A percentile compares a stretch with the other conserved stretches of the same genome.
Conservation (phyloP, 2,329 filamentous ascomycete species). For the Fusarium camptoceras region DNA sequence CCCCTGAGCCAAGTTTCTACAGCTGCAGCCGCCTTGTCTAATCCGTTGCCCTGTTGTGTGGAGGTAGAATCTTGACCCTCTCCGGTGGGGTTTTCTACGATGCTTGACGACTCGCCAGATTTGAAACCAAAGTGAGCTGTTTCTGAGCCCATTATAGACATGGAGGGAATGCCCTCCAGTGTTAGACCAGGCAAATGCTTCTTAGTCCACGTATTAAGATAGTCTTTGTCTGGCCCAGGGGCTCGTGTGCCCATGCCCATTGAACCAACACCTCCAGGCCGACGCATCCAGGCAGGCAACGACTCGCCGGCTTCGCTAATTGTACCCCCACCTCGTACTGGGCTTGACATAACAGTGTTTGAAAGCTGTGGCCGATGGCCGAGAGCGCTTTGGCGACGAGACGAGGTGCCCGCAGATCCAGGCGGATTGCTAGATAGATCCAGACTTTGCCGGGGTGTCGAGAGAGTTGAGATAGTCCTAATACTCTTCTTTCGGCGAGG, state of each 20-base stretch:
- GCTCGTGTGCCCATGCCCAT: constrained; percentile 76
- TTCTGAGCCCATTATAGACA: constrained; percentile 73
- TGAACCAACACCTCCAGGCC: constrained; percentile 89
- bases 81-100: constrained; percentile 65
- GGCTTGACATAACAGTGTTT: constrained; percentile 52
- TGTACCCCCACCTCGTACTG: constrained; percentile 48
- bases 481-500: constrained; percentile 88
- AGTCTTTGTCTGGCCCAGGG: constrained; percentile 86
- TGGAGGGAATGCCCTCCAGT: constrained; percentile 74
- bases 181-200: constrained; percentile 85
- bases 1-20: constrained; percentile 93
- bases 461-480: constrained; percentile 71
- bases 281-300: constrained; percentile 74
- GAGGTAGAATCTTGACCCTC: constrained; percentile 59
- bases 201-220: constrained; percentile 84
- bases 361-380: constrained; percentile 51
- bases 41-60: constrained; percentile 62
- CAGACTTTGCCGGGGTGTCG: constrained; percentile 75
- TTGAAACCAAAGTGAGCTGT: constrained; percentile 68
- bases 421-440: constrained; percentile 65
- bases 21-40: constrained; percentile 87
- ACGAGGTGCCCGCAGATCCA: constrained; percentile 51
- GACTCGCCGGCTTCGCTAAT: constrained; percentile 55
- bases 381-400: constrained; percentile 59
- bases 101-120: constrained; percentile 52